Conservation (phyloP, 2,329 filamentous ascomycete genomes). For the Coniochaeta sp. region DNA sequence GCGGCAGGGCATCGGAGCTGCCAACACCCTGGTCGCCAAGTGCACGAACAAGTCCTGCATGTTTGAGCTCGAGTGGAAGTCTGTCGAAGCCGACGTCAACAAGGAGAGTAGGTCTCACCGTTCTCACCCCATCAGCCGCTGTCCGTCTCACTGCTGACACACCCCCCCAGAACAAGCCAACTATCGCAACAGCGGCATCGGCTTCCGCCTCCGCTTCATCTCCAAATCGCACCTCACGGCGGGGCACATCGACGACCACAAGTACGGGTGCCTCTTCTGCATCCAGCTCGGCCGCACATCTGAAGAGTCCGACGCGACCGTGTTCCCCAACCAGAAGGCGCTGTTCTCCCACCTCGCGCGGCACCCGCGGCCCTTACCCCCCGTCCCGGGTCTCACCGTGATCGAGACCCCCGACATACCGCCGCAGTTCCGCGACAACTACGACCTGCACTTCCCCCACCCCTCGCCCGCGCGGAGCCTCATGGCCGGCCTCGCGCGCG, state of each 20-base stretch:
- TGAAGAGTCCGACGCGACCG: slow-evolving; percentile 47
- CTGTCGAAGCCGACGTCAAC: slow-evolving; percentile 44
- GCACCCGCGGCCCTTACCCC: slow-evolving; percentile 45
- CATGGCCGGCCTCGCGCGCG: slow-evolving; percentile 29
- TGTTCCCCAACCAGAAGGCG: slow-evolving; percentile 46
- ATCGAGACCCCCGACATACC: slow-evolving; percentile 37
- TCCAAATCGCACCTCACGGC: slow-evolving; percentile 48
- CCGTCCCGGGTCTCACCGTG: slow-evolving; percentile 39
- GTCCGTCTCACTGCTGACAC: not conserved
- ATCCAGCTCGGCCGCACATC: slow-evolving; percentile 39
- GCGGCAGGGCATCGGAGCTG: slow-evolving; percentile 19
- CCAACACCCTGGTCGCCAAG: slow-evolving; percentile 36
- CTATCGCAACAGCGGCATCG: slow-evolving; percentile 35
- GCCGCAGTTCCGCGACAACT: slow-evolving; percentile 35
- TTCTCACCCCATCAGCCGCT: not conserved
- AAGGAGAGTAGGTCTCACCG: slow-evolving; percentile 33
- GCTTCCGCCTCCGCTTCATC: slow-evolving; percentile 46
- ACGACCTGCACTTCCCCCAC: slow-evolving; percentile 41
- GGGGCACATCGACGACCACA: slow-evolving; percentile 40
- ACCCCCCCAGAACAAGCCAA: slow-evolving; percentile 33
- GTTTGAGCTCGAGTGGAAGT: slow-evolving; percentile 45
- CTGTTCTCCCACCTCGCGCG: slow-evolving; percentile 46
- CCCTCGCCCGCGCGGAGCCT: slow-evolving; percentile 32
- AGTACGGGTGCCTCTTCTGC: slow-evolving; percentile 50
- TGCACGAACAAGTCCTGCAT: slow-evolving; percentile 38